Conservation (phyloP, 1,284 basidiomycete species). For the Sparassis latifolia region DNA sequence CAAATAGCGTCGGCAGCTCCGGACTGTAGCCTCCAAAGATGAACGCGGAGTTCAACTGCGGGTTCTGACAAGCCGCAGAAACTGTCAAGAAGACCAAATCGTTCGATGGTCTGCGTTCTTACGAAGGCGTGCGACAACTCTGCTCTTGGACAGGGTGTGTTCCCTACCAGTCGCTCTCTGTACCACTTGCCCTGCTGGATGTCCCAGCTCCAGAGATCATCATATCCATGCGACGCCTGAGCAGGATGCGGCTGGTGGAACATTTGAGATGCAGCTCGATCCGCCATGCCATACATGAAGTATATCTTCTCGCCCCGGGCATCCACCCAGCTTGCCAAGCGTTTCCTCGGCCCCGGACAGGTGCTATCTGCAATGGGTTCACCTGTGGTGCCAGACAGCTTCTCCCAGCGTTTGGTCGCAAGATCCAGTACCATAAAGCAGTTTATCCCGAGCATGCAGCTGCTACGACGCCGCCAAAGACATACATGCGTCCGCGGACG, state of each 20-base stretch:
- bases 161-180: constrained; percentile 31
- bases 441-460: constrained; percentile 17
- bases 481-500: constrained; percentile 19
- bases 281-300: constrained; percentile 31
- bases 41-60: constrained; percentile 28
- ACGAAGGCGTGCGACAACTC: constrained; percentile 33
- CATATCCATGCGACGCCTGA: constrained; percentile 22
- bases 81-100: background rate
- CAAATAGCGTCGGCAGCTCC: constrained; percentile 21
- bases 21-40: constrained; percentile 36
- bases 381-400: constrained; percentile 12
- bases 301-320: constrained; percentile 23
- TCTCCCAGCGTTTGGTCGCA: constrained; percentile 15
- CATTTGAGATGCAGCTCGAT: constrained; percentile 23
- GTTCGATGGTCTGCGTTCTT: constrained; percentile 8
- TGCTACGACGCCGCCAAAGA: constrained; percentile 19
- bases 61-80: constrained; percentile 22
- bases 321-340: constrained; percentile 28
- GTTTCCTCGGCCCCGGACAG: constrained; percentile 25
- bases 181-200: constrained; percentile 29
- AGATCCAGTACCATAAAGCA: constrained; percentile 21
- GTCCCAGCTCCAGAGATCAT: constrained; percentile 38
- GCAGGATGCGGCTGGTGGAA: constrained; percentile 21
- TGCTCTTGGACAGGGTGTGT: constrained; percentile 30
- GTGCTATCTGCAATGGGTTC: constrained; percentile 9